phyloP scores from a whole-genome alignment of 1,139 yeast genomes.

The Diutina sp. region DNA sequence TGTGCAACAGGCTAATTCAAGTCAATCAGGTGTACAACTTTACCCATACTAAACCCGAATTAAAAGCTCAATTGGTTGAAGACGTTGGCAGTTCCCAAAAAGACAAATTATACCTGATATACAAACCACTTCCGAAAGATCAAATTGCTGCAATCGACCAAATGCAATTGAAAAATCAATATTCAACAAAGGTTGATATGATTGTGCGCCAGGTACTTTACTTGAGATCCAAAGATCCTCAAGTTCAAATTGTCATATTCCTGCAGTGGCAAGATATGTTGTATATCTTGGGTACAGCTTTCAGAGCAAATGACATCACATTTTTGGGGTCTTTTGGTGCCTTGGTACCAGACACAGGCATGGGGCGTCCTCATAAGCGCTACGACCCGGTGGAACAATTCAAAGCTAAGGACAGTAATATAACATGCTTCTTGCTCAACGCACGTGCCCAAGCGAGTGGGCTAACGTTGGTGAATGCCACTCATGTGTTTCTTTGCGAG shows the following conservation, averaged over 20 bases:
- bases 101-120: slow-evolving; percentile 16
- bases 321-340: slow-evolving; percentile 1
- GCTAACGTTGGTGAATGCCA: slow-evolving; percentile 78
- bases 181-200: slow-evolving; percentile 79
- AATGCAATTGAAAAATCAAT: slow-evolving; percentile 32
- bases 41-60: slow-evolving; percentile 32
- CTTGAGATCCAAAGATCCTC: slow-evolving; percentile 43
- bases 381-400: slow-evolving; percentile 45
- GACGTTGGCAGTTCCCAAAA: slow-evolving; percentile 10
- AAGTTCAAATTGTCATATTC: slow-evolving; percentile 69
- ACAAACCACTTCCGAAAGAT: slow-evolving; percentile 31
- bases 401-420: slow-evolving; percentile 39
- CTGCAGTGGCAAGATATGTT: slow-evolving; percentile 83
- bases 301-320: slow-evolving; percentile 11
- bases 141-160: slow-evolving; percentile 32
- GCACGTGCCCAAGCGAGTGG: slow-evolving; percentile 88
- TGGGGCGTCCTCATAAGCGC: slow-evolving; percentile 15
- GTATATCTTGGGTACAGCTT: slow-evolving; percentile 53
- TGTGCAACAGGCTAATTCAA: slow-evolving; percentile 47
- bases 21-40: slow-evolving; percentile 44
- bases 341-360: slow-evolving; percentile 14
- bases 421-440: slow-evolving; percentile 77
- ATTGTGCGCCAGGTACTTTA: slow-evolving; percentile 62
- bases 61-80: slow-evolving; percentile 33
- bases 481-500: slow-evolving; percentile 81